Percentiles rank a stretch among this genome's conserved stretches.
Evolutionary conservation across 345 rosid genomes (phyloP).

Genomic region (Hevea brasiliensis): DNA sequence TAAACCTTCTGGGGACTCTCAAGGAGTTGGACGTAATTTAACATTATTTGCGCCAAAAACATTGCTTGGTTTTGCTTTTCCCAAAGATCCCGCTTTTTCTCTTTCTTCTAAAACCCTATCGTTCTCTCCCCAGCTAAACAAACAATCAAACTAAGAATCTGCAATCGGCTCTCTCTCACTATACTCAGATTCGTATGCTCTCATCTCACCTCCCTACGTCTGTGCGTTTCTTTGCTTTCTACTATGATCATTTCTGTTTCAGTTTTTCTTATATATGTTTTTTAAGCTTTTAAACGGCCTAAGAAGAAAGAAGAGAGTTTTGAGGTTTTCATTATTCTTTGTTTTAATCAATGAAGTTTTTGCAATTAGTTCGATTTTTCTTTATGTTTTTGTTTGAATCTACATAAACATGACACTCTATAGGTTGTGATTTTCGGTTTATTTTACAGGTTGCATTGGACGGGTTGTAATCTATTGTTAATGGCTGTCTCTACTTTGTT

Average conservation of each 20-base stretch:
- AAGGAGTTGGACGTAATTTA: no score
- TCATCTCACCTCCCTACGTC: background rate
- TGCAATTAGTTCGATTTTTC: no score
- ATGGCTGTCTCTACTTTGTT: constrained; percentile 17
- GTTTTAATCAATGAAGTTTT: background rate
- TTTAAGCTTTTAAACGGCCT: background rate
- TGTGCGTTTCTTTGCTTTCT: background rate
- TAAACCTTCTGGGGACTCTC: no score
- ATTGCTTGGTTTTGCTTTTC: background rate
- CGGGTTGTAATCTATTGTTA: background rate
- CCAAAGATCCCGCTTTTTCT: background rate
- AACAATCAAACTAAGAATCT: background rate
- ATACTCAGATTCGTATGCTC: background rate
- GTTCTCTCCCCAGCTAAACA: background rate
- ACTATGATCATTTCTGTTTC: no score
- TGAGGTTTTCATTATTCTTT: background rate
- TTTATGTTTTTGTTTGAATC: background rate
- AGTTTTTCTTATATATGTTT: background rate
- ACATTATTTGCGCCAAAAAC: background rate
- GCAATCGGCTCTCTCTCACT: background rate
- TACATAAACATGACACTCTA: background rate
- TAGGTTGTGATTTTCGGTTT: background rate
- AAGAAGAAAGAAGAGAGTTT: no score
- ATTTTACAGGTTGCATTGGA: background rate
- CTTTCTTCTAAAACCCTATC: constrained; percentile 1